phyloP scores from a whole-genome alignment of 768 basidiomycete genomes.

The Pisolithus microcarpus region DNA sequence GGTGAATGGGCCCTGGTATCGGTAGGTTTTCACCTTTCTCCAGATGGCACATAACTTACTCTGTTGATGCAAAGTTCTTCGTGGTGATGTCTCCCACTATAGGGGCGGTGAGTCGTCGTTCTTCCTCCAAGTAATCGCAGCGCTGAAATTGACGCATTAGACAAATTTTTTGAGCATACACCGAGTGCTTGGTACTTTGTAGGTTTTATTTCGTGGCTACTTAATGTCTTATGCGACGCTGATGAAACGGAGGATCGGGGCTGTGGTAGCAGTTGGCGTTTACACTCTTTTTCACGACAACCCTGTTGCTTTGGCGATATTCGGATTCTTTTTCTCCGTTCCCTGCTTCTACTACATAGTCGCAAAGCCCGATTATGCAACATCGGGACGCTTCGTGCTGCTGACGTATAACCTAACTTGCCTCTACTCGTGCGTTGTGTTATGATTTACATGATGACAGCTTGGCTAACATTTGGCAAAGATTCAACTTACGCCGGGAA shows the following conservation, averaged over 20 bases:
- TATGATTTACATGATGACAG: not conserved
- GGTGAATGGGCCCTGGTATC: constrained; percentile 98
- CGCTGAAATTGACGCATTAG: constrained; percentile 30
- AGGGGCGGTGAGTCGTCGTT: constrained; percentile 55
- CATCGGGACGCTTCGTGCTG: constrained; percentile 72
- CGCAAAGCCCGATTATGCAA: constrained; percentile 65
- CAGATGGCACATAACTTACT: constrained; percentile 6
- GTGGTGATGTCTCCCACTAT: constrained; percentile 90
- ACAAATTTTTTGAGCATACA: constrained; percentile 83
- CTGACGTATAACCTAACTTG: constrained; percentile 89
- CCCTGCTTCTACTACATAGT: constrained; percentile 94
- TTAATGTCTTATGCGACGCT: constrained; percentile 1
- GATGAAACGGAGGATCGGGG: constrained; percentile 54
- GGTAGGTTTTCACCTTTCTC: constrained; percentile 35
- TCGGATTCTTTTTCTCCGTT: constrained; percentile 84
- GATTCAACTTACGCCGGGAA: constrained; percentile 71
- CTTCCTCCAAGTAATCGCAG: not conserved
- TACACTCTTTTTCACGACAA: constrained; percentile 75
- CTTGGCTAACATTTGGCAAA: constrained; percentile 19
- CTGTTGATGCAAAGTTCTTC: constrained; percentile 49
- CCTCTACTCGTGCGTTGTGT: constrained; percentile 53
- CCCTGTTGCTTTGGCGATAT: constrained; percentile 63
- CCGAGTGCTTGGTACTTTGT: constrained; percentile 83
- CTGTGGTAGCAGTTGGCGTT: constrained; percentile 61
- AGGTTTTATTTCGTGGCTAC: constrained; percentile 22